Percentiles rank a stretch among this genome's conserved stretches.
phyloP scores from a whole-genome alignment of 305 asterid genomes.

The Ilex paraguariensis region DNA sequence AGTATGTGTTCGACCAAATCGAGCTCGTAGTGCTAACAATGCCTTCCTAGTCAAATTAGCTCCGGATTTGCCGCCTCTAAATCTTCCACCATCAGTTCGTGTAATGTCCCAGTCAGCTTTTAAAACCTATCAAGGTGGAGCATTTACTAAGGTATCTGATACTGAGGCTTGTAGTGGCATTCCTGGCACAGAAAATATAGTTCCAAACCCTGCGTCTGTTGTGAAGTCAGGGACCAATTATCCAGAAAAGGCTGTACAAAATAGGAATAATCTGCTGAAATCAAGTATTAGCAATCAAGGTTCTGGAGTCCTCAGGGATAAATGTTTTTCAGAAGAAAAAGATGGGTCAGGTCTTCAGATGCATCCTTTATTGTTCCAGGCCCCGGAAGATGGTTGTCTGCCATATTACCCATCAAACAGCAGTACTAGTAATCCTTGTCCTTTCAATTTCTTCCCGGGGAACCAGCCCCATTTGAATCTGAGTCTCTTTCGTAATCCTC shows the following conservation, averaged over 20 bases:
- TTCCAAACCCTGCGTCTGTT: constrained; percentile 20
- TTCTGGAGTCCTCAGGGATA: constrained; percentile 26
- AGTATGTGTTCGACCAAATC: constrained; percentile 50
- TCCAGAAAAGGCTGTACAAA: constrained; percentile 30
- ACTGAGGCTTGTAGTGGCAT: constrained; percentile 23
- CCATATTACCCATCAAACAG: constrained; percentile 42
- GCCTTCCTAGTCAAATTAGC: constrained; percentile 83
- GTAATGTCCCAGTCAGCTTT: constrained; percentile 81
- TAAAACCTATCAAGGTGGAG: constrained; percentile 47
- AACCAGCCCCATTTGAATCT: constrained; percentile 73
- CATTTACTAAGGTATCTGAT: constrained; percentile 17
- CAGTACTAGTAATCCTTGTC: constrained; percentile 35
- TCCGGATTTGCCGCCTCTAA: constrained; percentile 89
- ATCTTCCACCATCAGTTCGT: constrained; percentile 95
- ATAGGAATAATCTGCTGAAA: constrained; percentile 18
- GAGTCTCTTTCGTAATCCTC: constrained; percentile 73
- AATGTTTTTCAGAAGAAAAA: constrained; percentile 33
- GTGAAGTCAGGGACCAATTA: constrained; percentile 22
- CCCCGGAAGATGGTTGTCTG: constrained; percentile 54
- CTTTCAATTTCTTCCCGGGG: constrained; percentile 56
- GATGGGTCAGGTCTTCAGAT: constrained; percentile 67
- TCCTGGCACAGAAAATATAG: constrained; percentile 23
- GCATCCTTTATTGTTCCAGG: constrained; percentile 91
- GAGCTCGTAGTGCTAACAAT: constrained; percentile 51
- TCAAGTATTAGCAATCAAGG: constrained; percentile 28